Percentiles rank a stretch among this genome's conserved stretches.
Conservation (phyloP, 176 grass and related monocot species). For the Musa acuminata region DNA sequence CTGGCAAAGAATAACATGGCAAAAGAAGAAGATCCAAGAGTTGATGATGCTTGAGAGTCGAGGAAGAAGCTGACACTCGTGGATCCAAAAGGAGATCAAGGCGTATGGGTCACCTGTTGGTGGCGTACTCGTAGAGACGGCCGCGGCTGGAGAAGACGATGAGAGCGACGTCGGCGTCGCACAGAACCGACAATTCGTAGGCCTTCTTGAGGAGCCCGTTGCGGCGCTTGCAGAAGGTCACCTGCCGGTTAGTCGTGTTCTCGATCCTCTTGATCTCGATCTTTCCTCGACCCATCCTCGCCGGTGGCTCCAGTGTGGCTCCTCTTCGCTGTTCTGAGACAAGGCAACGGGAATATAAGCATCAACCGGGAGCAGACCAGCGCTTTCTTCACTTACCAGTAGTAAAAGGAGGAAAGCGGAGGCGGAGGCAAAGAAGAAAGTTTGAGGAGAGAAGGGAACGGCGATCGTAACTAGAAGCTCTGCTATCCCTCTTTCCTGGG, state of each 20-base stretch:
- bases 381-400: slow-evolving; percentile 6
- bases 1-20: neutral
- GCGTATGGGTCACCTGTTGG: slow-evolving; percentile 3
- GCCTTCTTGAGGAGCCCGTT: slow-evolving; percentile 23
- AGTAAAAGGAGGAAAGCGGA: neutral
- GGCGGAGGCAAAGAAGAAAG: neutral
- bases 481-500: neutral
- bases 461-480: neutral
- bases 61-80: neutral
- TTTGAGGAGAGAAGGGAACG: neutral
- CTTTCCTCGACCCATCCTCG: slow-evolving; percentile 15
- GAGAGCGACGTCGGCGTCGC: slow-evolving; percentile 16
- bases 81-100: neutral
- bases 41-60: neutral
- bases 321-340: too few species aligned
- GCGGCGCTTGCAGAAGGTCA: slow-evolving; percentile 23
- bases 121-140: slow-evolving; percentile 19
- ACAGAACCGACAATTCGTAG: slow-evolving; percentile 20
- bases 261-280: slow-evolving; percentile 25
- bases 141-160: slow-evolving; percentile 21
- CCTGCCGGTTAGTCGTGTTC: slow-evolving; percentile 23
- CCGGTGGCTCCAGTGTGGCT: neutral
- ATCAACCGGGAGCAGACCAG: too few species aligned
- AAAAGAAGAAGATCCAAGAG: neutral
- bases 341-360: too few species aligned